Evolutionary conservation across 108 stramenopile species (phyloP).

Genomic region (Nitzschia putrida): DNA sequence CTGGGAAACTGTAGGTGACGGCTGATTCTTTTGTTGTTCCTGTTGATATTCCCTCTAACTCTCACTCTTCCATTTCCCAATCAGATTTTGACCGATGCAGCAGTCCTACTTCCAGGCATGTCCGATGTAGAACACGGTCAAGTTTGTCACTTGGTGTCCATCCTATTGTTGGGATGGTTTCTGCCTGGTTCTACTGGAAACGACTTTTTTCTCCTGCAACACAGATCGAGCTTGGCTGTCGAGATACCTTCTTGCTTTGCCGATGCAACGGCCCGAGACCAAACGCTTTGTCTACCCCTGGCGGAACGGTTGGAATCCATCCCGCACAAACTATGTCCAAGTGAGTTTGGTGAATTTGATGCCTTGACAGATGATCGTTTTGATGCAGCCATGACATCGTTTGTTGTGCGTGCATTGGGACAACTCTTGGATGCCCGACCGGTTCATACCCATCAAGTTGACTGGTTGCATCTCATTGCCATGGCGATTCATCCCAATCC

Average conservation of each 20-base stretch:
- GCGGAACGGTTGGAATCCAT: constrained; percentile 42
- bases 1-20: constrained; percentile 30
- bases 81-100: constrained; percentile 45
- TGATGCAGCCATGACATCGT: constrained; percentile 39
- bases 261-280: not conserved
- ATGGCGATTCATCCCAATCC: constrained; percentile 52
- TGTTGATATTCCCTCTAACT: no score
- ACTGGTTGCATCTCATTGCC: constrained; percentile 51
- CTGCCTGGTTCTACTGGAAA: constrained; percentile 56
- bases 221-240: constrained; percentile 12
- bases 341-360: constrained; percentile 48
- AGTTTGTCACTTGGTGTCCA: constrained; percentile 36
- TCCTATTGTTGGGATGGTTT: constrained; percentile 48
- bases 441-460: constrained; percentile 36
- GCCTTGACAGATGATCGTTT: constrained; percentile 25
- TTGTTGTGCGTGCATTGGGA: constrained; percentile 35
- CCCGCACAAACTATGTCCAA: constrained; percentile 21
- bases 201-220: constrained; percentile 39
- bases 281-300: constrained; percentile 32
- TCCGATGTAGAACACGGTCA: constrained; percentile 50
- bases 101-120: constrained; percentile 34
- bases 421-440: constrained; percentile 43
- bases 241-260: not conserved
- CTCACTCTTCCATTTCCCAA: not conserved
- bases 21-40: no score